Evolutionary conservation across 345 rosid genomes (phyloP), one percentile per base, ranked within the genome.

Genomic region (Syzygium grande): DNA sequence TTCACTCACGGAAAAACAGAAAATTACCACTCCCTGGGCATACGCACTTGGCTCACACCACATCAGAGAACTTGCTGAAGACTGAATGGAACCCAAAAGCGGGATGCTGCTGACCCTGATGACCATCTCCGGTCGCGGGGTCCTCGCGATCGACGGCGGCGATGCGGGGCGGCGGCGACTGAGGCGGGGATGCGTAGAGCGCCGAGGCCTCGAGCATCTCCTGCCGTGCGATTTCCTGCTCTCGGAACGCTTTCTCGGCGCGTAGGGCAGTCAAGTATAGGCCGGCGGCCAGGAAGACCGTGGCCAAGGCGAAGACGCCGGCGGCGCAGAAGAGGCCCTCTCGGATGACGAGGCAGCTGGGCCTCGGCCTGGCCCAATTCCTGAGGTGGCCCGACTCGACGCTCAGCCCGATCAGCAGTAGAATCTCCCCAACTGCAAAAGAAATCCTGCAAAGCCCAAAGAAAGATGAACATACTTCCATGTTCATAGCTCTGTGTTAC

Each of bases 341-440:
- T 73, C 90, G 91, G 88, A 94, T 87, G 27, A 94, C 52, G 12
- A 96, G 92, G 91, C 99, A 98, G 52, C 86, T 92, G 56, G 95
- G 89, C 87, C 93, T 95, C 68, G 97, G 98, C n/a, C 80, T 92
- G 4, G 93, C 91, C 99, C 99, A 98, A 59, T 93, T 92, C 85
- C 87, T 96, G 46, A 96, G 86, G 92, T 98, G 99, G 10, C 98
- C 98, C 51, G 99, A 96, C 92, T 98, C 99, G 49, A 98, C 95
- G 85, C 97, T 95, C 13, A 96, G 88, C 73, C 97, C 99, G 27
- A 96, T 92, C 87, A 96, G 84, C 86, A 98, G 30, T 85, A 98
- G 91, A 77, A 95, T 94, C 87, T 98, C 98, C 38, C 89, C 97
- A 86, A 95, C 94, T 0, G 96, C 95, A 90, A 97, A 97, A 77